Evolutionary conservation across 2,329 filamentous ascomycete species (phyloP).

Genomic region (Ophiostoma himal-ulmi): DNA sequence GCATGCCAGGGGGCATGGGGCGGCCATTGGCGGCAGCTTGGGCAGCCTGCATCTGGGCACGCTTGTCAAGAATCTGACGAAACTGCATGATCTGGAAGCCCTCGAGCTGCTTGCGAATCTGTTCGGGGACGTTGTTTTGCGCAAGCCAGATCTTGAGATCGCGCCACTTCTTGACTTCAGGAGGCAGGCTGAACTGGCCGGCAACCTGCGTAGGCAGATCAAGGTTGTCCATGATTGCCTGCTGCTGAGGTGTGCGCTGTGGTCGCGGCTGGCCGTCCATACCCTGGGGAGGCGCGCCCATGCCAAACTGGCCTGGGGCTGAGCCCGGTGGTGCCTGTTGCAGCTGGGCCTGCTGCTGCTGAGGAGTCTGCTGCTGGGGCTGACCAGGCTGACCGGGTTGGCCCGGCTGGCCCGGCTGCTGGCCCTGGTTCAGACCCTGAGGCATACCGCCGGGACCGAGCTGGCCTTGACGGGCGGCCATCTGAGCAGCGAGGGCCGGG

Average conservation of each 20-base stretch:
- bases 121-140: conserved; percentile 35
- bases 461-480: conserved; percentile 21
- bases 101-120: conserved; percentile 33
- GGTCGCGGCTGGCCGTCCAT: conserved; percentile 28
- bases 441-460: conserved; percentile 26
- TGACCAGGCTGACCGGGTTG: background rate
- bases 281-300: conserved; percentile 18
- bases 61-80: conserved; percentile 28
- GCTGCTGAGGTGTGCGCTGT: conserved; percentile 31
- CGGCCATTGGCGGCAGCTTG: conserved; percentile 25
- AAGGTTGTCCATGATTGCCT: conserved; percentile 44
- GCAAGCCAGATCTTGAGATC: conserved; percentile 42
- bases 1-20: conserved; percentile 18
- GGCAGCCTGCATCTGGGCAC: conserved; percentile 17
- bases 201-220: conserved; percentile 40
- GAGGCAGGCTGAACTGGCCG: conserved; percentile 33
- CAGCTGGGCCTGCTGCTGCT: conserved; percentile 10
- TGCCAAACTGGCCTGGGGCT: background rate
- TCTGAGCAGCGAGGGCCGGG: conserved; percentile 27
- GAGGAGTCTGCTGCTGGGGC: background rate
- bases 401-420: background rate
- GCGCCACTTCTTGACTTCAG: conserved; percentile 45
- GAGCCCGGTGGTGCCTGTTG: background rate
- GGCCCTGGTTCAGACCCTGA: conserved; percentile 15
- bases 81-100: conserved; percentile 40